These are phyloP conservation scores for Aspergillus pseudoglaucus DNA, from an alignment of 2,329 filamentous ascomycete genomes.

Conservation along the genomic window DNA sequence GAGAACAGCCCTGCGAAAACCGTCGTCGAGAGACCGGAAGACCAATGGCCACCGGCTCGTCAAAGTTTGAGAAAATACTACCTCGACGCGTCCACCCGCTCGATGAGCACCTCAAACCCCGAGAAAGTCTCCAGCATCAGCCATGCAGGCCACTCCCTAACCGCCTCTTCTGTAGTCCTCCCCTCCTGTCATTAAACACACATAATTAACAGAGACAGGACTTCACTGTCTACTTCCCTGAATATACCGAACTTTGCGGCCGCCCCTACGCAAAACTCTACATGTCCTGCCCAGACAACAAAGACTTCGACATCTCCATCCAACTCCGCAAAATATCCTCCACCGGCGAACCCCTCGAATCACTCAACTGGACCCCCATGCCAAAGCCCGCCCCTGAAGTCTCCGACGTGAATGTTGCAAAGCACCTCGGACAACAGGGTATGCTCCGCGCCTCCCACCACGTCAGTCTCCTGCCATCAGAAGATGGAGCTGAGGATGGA, in stretches of 20 bases:
- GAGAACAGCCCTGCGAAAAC: conserved; percentile 2
- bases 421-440: conserved; percentile 15
- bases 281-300: conserved; percentile 6
- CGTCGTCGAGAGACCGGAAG: conserved; percentile 2
- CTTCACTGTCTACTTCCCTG: conserved; percentile 5
- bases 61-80: not conserved
- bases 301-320: conserved; percentile 16
- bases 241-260: conserved; percentile 7
- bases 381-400: conserved; percentile 9
- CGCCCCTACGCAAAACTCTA: conserved; percentile 7
- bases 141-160: conserved; percentile 4
- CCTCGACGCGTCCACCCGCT: not conserved
- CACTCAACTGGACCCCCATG: conserved; percentile 11
- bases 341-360: conserved; percentile 8
- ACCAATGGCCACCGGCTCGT: conserved; percentile 1
- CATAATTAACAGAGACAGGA: conserved; percentile 1
- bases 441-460: conserved; percentile 15
- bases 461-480: not conserved
- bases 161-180: conserved; percentile 1
- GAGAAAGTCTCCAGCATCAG: not conserved
- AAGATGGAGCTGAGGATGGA: not conserved
- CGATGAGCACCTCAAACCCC: not conserved
- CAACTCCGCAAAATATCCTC: conserved; percentile 15
- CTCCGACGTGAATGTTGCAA: conserved; percentile 9
- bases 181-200: not conserved